Evolutionary conservation across 805 yeast species (phyloP).

Genomic region (Zygoascus ofunaensis): DNA sequence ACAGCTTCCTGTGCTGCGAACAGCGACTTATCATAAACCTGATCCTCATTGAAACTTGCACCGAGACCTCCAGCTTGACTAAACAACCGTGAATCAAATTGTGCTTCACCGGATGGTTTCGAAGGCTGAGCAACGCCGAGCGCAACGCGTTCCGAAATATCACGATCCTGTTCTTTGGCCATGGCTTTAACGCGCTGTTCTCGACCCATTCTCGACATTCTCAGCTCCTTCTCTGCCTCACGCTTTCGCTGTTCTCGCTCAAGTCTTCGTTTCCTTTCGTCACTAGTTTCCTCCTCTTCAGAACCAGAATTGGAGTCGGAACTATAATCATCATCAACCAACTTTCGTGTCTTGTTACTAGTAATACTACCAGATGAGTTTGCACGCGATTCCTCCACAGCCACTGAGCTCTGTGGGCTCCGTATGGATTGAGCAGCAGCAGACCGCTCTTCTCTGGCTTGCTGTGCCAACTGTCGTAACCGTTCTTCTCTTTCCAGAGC

Average conservation of each 20-base stretch:
- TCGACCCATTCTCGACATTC: slow-evolving; percentile 36
- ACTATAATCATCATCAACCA: neutral
- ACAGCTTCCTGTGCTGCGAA: slow-evolving; percentile 46
- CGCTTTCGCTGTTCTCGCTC: slow-evolving; percentile 38
- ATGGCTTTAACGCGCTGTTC: slow-evolving; percentile 36
- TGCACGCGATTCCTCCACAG: slow-evolving; percentile 1
- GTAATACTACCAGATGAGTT: neutral
- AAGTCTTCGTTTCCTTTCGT: slow-evolving; percentile 30
- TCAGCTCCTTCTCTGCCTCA: slow-evolving; percentile 41
- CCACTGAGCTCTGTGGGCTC: slow-evolving; percentile 4
- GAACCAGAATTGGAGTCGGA: neutral
- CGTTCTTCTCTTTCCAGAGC: slow-evolving; percentile 42
- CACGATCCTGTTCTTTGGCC: slow-evolving; percentile 40
- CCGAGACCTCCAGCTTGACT: slow-evolving; percentile 28
- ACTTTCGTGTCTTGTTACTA: too few relatives aligned
- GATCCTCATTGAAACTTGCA: slow-evolving; percentile 32
- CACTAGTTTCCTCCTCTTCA: slow-evolving; percentile 16
- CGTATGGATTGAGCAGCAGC: neutral
- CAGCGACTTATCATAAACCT: slow-evolving; percentile 50
- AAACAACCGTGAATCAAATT: slow-evolving; percentile 53
- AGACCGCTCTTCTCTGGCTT: slow-evolving; percentile 35
- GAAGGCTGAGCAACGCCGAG: slow-evolving; percentile 40
- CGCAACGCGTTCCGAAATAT: slow-evolving; percentile 47
- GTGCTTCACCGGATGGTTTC: slow-evolving; percentile 30
- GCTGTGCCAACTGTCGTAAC: slow-evolving; percentile 41